These are phyloP conservation scores for Cyclotella sp. DNA, from an alignment of 108 stramenopile species.

Conservation along the genomic window DNA sequence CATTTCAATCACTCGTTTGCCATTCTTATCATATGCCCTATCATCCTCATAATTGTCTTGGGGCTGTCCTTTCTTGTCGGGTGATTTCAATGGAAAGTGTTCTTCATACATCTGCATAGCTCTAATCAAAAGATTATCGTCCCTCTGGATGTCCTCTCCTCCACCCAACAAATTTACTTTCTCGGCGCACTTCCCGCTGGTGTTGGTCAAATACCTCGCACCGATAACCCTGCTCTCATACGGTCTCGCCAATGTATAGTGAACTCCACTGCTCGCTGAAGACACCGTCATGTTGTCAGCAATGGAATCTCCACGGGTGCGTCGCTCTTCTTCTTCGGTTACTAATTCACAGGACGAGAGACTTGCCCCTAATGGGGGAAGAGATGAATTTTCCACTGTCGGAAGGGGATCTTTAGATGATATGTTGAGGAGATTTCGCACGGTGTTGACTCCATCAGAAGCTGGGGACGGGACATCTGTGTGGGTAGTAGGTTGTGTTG, in stretches of 20 bases:
- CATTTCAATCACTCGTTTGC: conserved; percentile 89
- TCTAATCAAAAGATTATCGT: conserved; percentile 31
- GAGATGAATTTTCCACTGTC: conserved; percentile 39
- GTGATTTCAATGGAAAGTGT: conserved; percentile 55
- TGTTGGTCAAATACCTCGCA: conserved; percentile 84
- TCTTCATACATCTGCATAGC: conserved; percentile 57
- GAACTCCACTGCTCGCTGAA: conserved; percentile 50
- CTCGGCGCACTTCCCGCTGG: conserved; percentile 61
- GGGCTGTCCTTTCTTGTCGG: neutral
- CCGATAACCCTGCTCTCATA: conserved; percentile 63
- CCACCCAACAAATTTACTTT: conserved; percentile 30
- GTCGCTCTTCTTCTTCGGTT: conserved; percentile 38
- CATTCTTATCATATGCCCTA: conserved; percentile 57
- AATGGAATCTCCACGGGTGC: conserved; percentile 21
- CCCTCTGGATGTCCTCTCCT: conserved; percentile 3
- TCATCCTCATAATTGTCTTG: conserved; percentile 10
- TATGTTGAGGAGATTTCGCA: conserved; percentile 50
- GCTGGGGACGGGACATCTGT: neutral
- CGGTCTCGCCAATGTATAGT: conserved; percentile 68
- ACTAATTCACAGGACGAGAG: conserved; percentile 74
- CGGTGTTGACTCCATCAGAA: conserved; percentile 41
- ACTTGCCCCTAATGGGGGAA: conserved; percentile 56
- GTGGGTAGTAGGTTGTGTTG: neutral
- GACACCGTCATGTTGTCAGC: conserved; percentile 70
- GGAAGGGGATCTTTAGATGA: conserved; percentile 38